Evolutionary conservation across 345 rosid genomes (phyloP), one percentile per base, ranked within the genome.

Genomic region (Citrus reticulata): DNA sequence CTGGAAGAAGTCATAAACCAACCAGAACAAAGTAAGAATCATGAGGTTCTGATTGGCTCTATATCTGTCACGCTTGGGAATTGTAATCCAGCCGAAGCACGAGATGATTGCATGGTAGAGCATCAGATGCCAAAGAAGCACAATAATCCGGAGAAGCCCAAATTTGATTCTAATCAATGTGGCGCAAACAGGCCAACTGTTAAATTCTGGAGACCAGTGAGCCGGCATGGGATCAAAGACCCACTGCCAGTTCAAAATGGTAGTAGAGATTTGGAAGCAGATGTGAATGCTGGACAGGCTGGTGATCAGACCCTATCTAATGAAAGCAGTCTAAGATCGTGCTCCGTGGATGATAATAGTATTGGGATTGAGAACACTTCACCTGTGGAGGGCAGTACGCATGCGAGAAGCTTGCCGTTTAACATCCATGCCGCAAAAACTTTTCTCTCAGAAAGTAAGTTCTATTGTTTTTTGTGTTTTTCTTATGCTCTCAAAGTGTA

Each of bases 401-500:
- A 20, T 55, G 83, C 84, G 14, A 90, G 85, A 77, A 73, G 75
- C 76, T 55, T 77, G 81, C 90, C 72, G 68, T 87, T 92, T 71
- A 84, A 93, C 55, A 80, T 86, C 79, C 78, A 82, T 24, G 90
- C 89, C 81, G 99, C 95, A 61, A 87, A 83, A 86, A 85, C 86
- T 70, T 92, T 94, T 83, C 99, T 96, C 80, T 87, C 92, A 8
- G 84, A 86, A 79, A 93, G 99, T 94, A 88, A 86, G 94, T 79
- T 74, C 3, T 9, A 20, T 55, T 70, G 73, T 10, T 35, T 68
- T 63, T 35, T 14, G 10, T 40, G 40, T 57, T 54, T 25, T 7
- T 51, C 7, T 42, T 72, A 35, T 61, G 71, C 27, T 59, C n/a
- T 64, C 46, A 55, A 63, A 24, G 58, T 35, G 55, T 6, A 24